Percentiles rank a stretch among this genome's conserved stretches.
Conservation (phyloP, 225 moss, liverwort and hornwort genomes). For the Anthoceros angustus region DNA sequence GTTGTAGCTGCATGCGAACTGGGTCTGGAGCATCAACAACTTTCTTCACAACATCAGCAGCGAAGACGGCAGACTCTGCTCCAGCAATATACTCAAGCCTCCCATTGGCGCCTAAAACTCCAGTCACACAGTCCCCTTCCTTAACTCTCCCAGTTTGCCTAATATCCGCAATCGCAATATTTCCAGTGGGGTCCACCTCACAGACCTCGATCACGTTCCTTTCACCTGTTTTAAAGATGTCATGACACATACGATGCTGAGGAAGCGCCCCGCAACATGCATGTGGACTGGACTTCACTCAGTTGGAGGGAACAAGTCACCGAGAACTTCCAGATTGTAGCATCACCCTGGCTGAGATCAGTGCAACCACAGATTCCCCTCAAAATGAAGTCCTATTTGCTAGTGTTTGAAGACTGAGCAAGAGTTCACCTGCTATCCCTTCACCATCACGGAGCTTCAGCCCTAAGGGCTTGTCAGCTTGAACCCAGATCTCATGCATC, state of each 20-base stretch:
- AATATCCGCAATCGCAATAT: constrained; percentile 37
- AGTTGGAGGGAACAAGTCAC: too few species aligned
- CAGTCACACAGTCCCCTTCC: constrained; percentile 51
- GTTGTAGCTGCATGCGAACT: constrained; percentile 64
- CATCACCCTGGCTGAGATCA: too few species aligned
- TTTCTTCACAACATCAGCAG: constrained; percentile 35
- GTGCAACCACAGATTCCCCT: too few species aligned
- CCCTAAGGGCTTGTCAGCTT: constrained; percentile 54
- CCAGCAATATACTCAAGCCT: constrained; percentile 46
- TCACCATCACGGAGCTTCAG: constrained; percentile 39
- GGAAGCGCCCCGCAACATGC: too few species aligned
- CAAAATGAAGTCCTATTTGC: too few species aligned
- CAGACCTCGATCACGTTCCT: constrained; percentile 32
- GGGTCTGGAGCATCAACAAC: constrained; percentile 30
- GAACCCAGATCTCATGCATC: constrained; percentile 59
- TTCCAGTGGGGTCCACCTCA: constrained; percentile 54
- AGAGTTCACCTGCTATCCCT: constrained; percentile 26
- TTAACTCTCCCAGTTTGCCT: constrained; percentile 48
- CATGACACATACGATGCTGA: too few species aligned
- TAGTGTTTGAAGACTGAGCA: too few species aligned
- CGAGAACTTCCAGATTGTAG: too few species aligned
- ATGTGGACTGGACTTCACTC: too few species aligned
- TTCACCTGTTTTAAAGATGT: constrained; percentile 19
- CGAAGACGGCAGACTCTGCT: constrained; percentile 20
- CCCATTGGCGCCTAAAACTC: constrained; percentile 25